Evolutionary conservation across 305 asterid species (phyloP), one percentile per base, ranked within the genome.

Genomic region (Ilex paraguariensis): DNA sequence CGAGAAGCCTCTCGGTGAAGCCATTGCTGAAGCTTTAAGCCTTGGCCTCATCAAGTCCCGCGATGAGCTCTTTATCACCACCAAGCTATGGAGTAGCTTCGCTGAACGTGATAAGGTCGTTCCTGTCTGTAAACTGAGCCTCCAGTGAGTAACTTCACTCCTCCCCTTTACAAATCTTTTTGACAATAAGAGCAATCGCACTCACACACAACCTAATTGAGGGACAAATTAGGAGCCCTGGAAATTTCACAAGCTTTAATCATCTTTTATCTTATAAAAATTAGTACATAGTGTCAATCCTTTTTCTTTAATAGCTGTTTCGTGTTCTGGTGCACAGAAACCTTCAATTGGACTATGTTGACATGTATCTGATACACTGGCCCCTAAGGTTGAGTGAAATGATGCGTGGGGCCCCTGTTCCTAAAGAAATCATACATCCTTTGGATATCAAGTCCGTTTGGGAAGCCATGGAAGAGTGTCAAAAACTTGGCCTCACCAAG

Each of bases 381-480:
- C 86, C 91, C 8, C 5, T 84, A 33, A 73, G 79, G 48, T 30
- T 84, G 71, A 75, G 74, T 4, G 76, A 73, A 53, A 58, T 50
- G 67, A 5, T 71, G 2, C 31, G 36, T 6, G 11, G 3, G 46
- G 50, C 50, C 0, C 86, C 91, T 1, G 73, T 72, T 1, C 63
- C 69, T 0, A 67, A 17, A n/a, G 86, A 79, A n/a, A 57, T 65
- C 4, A 46, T 84, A 45, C 59, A 46, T 54, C 54, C 69, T 10
- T 39, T 85, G 51, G 87, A 85, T 56, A 31, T 81, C 11, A 71
- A 79, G 62, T 87, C 86, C 2, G 85, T 50, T 10, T 85, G 94
- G 94, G 81, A 70, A 72, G 80, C 65, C 36, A 81, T 85, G 94
- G 94, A 85, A 66, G 82, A 79, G 65, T 81, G 90, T 64, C 55